phyloP scores from a whole-genome alignment of 2,329 filamentous ascomycete species.

The Dothideomycetes sp. region DNA sequence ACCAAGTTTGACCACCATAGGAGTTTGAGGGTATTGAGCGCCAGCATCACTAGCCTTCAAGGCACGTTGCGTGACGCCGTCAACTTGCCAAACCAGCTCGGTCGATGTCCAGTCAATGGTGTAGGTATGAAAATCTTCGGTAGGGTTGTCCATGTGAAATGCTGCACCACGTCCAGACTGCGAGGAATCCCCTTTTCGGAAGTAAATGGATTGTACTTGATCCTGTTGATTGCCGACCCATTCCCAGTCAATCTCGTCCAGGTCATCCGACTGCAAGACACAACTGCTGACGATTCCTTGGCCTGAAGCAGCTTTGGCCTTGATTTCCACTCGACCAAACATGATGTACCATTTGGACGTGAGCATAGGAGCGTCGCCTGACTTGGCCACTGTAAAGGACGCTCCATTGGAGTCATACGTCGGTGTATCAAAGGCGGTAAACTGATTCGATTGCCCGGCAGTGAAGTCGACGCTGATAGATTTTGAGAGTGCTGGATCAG shows the following conservation, averaged over 20 bases:
- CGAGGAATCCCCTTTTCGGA: constrained; percentile 79
- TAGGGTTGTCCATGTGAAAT: constrained; percentile 59
- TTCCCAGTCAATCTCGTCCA: constrained; percentile 97
- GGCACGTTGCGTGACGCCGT: constrained; percentile 66
- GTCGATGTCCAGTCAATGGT: constrained; percentile 82
- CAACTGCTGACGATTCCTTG: constrained; percentile 88
- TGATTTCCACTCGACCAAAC: constrained; percentile 86
- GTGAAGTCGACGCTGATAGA: constrained; percentile 79
- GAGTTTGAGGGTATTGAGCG: constrained; percentile 82
- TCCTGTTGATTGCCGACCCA: constrained; percentile 72
- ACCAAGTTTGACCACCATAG: constrained; percentile 89
- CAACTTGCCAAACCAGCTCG: constrained; percentile 80
- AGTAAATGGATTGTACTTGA: constrained; percentile 94
- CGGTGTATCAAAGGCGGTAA: constrained; percentile 59
- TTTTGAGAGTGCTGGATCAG: constrained; percentile 72
- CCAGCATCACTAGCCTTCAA: constrained; percentile 62
- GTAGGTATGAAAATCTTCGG: constrained; percentile 74
- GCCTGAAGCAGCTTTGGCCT: constrained; percentile 77
- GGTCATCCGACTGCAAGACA: constrained; percentile 79
- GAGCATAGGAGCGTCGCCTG: constrained; percentile 79
- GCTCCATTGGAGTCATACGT: constrained; percentile 70
- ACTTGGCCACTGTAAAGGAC: constrained; percentile 66
- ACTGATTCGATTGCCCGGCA: constrained; percentile 67
- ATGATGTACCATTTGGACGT: constrained; percentile 96
- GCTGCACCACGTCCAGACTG: constrained; percentile 83